phyloP scores from a whole-genome alignment of 805 yeast species.

The Jamesozyma hellenica region DNA sequence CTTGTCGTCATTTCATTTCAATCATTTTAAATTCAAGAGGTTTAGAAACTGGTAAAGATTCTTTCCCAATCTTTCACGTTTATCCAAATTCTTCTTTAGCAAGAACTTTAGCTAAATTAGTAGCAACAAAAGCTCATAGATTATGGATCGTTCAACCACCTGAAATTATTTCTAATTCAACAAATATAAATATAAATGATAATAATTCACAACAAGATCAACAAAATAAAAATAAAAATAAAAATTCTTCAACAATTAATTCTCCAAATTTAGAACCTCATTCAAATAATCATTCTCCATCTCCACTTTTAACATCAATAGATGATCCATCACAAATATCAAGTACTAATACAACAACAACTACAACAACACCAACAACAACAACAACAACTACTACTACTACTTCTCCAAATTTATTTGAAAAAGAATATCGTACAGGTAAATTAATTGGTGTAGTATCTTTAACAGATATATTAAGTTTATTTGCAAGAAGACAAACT shows the following conservation, averaged over 20 bases:
- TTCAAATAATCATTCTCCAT: constrained; percentile 9
- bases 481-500: constrained; percentile 51
- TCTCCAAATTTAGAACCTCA: neutral
- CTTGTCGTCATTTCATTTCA: constrained; percentile 81
- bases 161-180: constrained; percentile 28
- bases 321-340: constrained; percentile 12
- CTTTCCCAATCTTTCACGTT: constrained; percentile 93
- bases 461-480: constrained; percentile 76
- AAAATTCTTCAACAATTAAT: neutral
- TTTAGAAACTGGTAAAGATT: constrained; percentile 75
- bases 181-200: constrained; percentile 1
- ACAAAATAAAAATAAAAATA: too few species aligned
- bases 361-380: constrained; percentile 6
- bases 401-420: constrained; percentile 24
- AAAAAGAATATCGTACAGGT: constrained; percentile 54
- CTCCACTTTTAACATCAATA: constrained; percentile 19
- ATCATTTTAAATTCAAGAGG: constrained; percentile 83
- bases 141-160: constrained; percentile 69
- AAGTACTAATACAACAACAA: constrained; percentile 7
- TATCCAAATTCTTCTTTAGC: constrained; percentile 69
- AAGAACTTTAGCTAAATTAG: constrained; percentile 85
- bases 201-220: neutral
- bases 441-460: constrained; percentile 85
- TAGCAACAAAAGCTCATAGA: constrained; percentile 90
- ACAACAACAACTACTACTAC: constrained; percentile 13